A percentile compares a stretch with the other conserved stretches of the same genome.
These are phyloP conservation scores for Serendipita indica DNA, from an alignment of 768 basidiomycete species.

Conservation along the genomic window DNA sequence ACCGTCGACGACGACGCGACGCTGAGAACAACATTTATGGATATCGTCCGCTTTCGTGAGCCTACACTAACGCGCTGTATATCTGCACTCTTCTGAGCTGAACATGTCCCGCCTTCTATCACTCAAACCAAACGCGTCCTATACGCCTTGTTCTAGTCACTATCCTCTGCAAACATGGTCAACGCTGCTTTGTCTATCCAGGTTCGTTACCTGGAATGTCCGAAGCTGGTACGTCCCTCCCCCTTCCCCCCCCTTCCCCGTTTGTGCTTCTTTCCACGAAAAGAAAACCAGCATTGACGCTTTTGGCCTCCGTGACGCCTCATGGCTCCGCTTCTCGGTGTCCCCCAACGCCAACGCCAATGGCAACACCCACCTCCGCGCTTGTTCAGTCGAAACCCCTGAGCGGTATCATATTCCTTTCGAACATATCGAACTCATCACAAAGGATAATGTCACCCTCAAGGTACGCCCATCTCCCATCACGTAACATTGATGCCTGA, in stretches of 20 bases:
- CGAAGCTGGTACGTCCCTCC: slow-evolving; percentile 18
- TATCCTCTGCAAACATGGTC: slow-evolving; percentile 15
- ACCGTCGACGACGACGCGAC: no score
- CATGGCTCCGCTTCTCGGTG: no score
- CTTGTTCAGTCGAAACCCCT: slow-evolving; percentile 13
- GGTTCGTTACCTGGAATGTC: slow-evolving; percentile 23
- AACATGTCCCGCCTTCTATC: background rate
- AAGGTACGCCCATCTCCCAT: slow-evolving; percentile 28
- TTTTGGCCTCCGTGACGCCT: no score
- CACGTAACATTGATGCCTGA: no score
- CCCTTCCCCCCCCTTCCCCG: background rate
- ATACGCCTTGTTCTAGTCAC: background rate
- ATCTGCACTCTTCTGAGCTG: background rate
- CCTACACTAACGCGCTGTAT: background rate
- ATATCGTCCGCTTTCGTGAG: background rate
- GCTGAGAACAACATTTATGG: no score
- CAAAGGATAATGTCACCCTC: slow-evolving; percentile 25
- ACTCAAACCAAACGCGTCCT: background rate
- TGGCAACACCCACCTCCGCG: background rate
- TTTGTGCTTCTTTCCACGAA: background rate
- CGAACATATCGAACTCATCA: slow-evolving; percentile 25
- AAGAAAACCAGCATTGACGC: no score
- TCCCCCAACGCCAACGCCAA: no score
- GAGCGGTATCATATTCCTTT: slow-evolving; percentile 22
- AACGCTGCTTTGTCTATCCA: slow-evolving; percentile 25